phyloP scores from a whole-genome alignment of 2,329 filamentous ascomycete genomes.

The Rasamsonia emersonii region DNA sequence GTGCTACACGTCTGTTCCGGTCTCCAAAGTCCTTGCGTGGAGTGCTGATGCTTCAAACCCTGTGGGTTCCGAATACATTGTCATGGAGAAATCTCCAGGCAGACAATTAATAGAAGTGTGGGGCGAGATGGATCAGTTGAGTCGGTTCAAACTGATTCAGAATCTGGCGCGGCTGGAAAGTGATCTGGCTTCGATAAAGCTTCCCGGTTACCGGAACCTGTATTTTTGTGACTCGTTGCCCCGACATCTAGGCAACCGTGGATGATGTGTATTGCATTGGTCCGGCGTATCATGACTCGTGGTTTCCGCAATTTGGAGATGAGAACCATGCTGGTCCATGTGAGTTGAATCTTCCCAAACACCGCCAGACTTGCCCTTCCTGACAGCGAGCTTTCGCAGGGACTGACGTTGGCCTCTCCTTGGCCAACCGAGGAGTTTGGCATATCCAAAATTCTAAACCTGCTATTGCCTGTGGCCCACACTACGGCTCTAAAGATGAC shows the following conservation, averaged over 20 bases:
- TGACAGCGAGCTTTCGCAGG: conserved; percentile 9
- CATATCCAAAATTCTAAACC: conserved; percentile 7
- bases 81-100: conserved; percentile 26
- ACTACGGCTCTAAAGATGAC: conserved; percentile 10
- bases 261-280: conserved; percentile 11
- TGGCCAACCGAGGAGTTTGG: conserved; percentile 9
- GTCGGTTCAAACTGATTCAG: conserved; percentile 18
- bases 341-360: conserved; percentile 3
- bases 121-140: conserved; percentile 17
- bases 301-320: conserved; percentile 9
- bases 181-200: conserved; percentile 15
- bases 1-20: conserved; percentile 14
- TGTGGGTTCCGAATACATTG: conserved; percentile 26
- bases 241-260: conserved; percentile 4
- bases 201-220: conserved; percentile 22
- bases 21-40: conserved; percentile 21
- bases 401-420: conserved; percentile 8
- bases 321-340: conserved; percentile 11
- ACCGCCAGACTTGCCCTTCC: neutral
- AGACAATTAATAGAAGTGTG: conserved; percentile 21
- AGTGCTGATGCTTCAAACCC: conserved; percentile 18
- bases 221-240: conserved; percentile 14
- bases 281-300: conserved; percentile 7
- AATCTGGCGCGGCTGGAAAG: conserved; percentile 18
- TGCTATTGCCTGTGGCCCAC: conserved; percentile 8